Base-by-base conservation (phyloP, 768 basidiomycete genomes). In the Cystofilobasidium bisporidii region DNA sequence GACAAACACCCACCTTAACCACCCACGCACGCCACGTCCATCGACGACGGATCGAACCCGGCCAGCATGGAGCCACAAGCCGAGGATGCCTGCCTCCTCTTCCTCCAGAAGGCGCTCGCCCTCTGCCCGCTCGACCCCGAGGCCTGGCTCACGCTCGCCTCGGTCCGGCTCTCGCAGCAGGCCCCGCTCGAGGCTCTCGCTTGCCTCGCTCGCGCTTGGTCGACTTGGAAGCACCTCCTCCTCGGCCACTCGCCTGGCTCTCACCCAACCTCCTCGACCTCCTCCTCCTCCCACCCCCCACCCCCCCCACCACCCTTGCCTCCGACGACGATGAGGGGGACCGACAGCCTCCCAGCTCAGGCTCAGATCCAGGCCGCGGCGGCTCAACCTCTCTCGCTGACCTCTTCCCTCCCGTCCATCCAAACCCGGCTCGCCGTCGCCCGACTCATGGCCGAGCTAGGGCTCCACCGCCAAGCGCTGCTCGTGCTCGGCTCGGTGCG, bases 41-140 rank as follows among this genome's bases (percentile, higher is more conserved):
- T n/a, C n/a, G n/a, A n/a, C n/a, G n/a, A n/a, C n/a, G n/a, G n/a
- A n/a, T n/a, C n/a, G n/a, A n/a, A n/a, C n/a, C 41, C 64, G 26
- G 14, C 57, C 47, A 68, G 67, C 67, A 62, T 68, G 32, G 67
- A 68, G 22, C 67, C 67, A 20, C 14, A 30, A 22, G 67, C 67
- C 14, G 60, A 61, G 2, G 67, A 68, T 22, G 45, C 41, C 17
- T 68, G 67, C 28, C 55, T 62, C 10, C 61, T 68, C 43, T 41
- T 68, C 33, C 62, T 68, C 9, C 47, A 40, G 18, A 63, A 61
- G 58, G 67, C 67, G 9, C 56, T 68, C 30, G 14, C 32, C 22
- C 61, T 68, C 26, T 32, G 24, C 17, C 67, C 67, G 8, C 12
- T n/a, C 12, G 67, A 68, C 40, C 67, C 67, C 5, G 67, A 68